Percentiles rank a stretch among this genome's conserved stretches.
phyloP scores from a whole-genome alignment of 108 stramenopile species.

The Pseudonitzschia multistriata region DNA sequence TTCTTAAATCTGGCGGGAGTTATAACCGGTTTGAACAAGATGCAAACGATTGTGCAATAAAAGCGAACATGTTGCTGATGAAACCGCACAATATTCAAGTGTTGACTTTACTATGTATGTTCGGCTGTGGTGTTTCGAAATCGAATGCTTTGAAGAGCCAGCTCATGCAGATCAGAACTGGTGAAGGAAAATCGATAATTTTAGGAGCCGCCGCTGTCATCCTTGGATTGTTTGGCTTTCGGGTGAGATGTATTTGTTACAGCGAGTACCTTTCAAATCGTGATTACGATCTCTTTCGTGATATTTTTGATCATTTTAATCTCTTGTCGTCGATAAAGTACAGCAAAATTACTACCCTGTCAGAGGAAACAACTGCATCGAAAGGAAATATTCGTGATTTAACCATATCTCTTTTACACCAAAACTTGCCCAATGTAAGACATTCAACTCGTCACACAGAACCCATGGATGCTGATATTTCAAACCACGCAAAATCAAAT shows the following conservation, averaged over 20 bases:
- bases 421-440: too few species aligned
- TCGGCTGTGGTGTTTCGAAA: constrained; percentile 39
- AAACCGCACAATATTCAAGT: constrained; percentile 66
- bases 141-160: constrained; percentile 40
- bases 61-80: constrained; percentile 41
- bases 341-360: constrained; percentile 53
- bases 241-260: constrained; percentile 61
- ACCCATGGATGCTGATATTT: too few species aligned
- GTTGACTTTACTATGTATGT: constrained; percentile 46
- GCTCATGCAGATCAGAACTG: constrained; percentile 59
- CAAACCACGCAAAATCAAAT: too few species aligned
- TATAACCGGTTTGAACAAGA: constrained; percentile 53
- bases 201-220: constrained; percentile 51
- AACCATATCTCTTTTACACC: constrained; percentile 24
- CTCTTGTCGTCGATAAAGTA: constrained; percentile 37
- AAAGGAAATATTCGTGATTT: constrained; percentile 56
- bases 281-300: constrained; percentile 48
- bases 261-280: constrained; percentile 58
- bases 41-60: constrained; percentile 29
- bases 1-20: constrained; percentile 60
- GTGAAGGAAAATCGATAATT: constrained; percentile 68
- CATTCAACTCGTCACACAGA: too few species aligned
- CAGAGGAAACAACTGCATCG: constrained; percentile 50
- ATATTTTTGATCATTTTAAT: constrained; percentile 49
- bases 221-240: constrained; percentile 51